Percentiles rank a stretch among this genome's conserved stretches.
Conservation (phyloP, 768 basidiomycete genomes). For the Calocera cornea region DNA sequence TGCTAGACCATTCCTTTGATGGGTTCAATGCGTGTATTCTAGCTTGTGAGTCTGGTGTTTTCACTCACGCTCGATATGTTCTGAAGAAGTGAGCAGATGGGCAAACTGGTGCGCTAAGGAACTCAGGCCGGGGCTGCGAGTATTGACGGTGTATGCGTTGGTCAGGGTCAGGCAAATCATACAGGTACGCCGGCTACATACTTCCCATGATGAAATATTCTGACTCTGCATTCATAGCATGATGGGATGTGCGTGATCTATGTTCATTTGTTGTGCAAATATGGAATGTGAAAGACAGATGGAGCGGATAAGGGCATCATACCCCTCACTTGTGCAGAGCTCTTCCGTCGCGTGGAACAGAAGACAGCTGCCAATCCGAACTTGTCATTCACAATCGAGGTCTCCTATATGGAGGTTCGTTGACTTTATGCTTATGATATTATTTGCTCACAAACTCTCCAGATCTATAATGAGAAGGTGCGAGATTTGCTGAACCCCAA, state of each 20-base stretch:
- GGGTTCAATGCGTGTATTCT: slow-evolving; percentile 98
- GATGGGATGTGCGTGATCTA: slow-evolving; percentile 72
- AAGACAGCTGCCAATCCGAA: slow-evolving; percentile 52
- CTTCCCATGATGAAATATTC: background rate
- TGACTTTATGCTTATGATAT: background rate
- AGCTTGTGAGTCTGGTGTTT: slow-evolving; percentile 63
- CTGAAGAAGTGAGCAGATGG: slow-evolving; percentile 35
- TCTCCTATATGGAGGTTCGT: slow-evolving; percentile 88
- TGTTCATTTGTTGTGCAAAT: slow-evolving; percentile 3
- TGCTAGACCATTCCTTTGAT: slow-evolving; percentile 87
- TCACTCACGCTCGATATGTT: background rate
- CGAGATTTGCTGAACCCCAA: slow-evolving; percentile 94
- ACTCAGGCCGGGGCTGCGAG: background rate
- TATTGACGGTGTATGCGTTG: background rate
- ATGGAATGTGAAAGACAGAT: slow-evolving; percentile 35
- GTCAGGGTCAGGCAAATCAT: slow-evolving; percentile 80
- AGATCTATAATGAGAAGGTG: slow-evolving; percentile 98
- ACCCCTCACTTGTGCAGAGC: slow-evolving; percentile 83
- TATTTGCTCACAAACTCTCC: background rate
- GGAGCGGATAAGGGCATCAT: slow-evolving; percentile 96
- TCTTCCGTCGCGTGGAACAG: slow-evolving; percentile 68
- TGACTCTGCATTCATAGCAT: slow-evolving; percentile 40
- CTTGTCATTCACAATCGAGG: slow-evolving; percentile 80
- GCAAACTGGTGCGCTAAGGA: slow-evolving; percentile 70
- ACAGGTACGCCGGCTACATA: slow-evolving; percentile 46